Base-by-base conservation (phyloP, 2,329 filamentous ascomycete genomes). In the Talaromyces atroroseus region DNA sequence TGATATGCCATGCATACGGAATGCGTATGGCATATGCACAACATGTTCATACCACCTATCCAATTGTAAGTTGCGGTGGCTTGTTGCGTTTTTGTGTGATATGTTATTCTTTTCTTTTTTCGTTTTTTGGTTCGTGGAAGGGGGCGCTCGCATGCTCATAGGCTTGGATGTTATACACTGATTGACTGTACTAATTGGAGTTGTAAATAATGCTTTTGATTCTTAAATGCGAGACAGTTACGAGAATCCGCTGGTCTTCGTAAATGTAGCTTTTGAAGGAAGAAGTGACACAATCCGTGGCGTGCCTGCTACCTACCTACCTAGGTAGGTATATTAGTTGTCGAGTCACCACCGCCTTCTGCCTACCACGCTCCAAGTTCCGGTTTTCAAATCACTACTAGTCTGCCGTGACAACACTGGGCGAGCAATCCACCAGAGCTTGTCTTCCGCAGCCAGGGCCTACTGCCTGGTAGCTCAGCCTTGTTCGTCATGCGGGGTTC, bases 141-240 rank as follows among this genome's bases (percentile, higher is more conserved):
- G n/a, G n/a, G n/a, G n/a, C n/a, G 49, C 49, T 45, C 44, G 38
- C 23, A 46, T 34, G 42, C 45, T 42, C 47, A 42, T 34, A 48
- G 56, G 56, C 51, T 58, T 58, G 56, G 56, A 54, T 58, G 21
- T 47, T 54, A 40, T 29, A 29, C 26, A 50, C 51, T 49, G 56
- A 48, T 52, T 24, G 47, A 36, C 24, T 54, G 48, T 49, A 56
- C 47, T 59, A 59, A 57, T 59, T 24, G 57, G 53, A 42, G 57
- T 59, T 59, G 57, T 59, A 59, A 57, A 57, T 59, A 59, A 21
- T 34, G 23, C 38, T 46, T 48, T 38, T 49, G 34, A 40, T 54
- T 54, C 52, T 51, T 21, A 24, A 54, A 54, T 54, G 42, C 21
- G 32, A 49, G 45, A 40, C 23, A 44, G 20, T 49, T 54, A 3